Evolutionary conservation across 2,329 filamentous ascomycete genomes (phyloP).

Genomic region (Aspergillus quadrilineatus): DNA sequence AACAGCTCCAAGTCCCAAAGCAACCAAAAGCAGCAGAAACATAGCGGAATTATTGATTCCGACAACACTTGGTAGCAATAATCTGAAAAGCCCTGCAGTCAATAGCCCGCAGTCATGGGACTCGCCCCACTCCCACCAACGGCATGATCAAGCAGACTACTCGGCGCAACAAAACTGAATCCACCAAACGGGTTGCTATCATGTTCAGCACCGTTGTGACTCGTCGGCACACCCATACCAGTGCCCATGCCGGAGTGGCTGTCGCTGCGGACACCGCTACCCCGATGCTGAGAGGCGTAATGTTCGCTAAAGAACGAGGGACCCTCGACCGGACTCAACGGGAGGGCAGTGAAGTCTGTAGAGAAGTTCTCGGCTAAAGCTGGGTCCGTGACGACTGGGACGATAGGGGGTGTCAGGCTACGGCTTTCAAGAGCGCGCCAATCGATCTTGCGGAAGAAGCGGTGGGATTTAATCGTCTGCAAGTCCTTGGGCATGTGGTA

Average conservation of each 20-base stretch:
- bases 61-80: background rate
- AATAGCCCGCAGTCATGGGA: slow-evolving; percentile 28
- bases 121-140: slow-evolving; percentile 13
- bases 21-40: background rate
- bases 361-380: slow-evolving; percentile 96
- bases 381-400: slow-evolving; percentile 90
- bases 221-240: slow-evolving; percentile 17
- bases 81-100: slow-evolving; percentile 5
- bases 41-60: no score
- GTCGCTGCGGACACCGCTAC: slow-evolving; percentile 2
- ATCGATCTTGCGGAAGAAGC: slow-evolving; percentile 96
- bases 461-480: slow-evolving; percentile 79
- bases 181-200: slow-evolving; percentile 48
- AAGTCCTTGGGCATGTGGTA: slow-evolving; percentile 87
- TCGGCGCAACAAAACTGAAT: slow-evolving; percentile 51
- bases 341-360: slow-evolving; percentile 82
- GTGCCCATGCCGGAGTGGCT: background rate
- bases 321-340: slow-evolving; percentile 68
- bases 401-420: slow-evolving; percentile 83
- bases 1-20: background rate
- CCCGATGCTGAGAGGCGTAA: slow-evolving; percentile 20
- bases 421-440: slow-evolving; percentile 83
- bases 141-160: slow-evolving; percentile 46
- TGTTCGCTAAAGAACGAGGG: slow-evolving; percentile 32
- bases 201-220: slow-evolving; percentile 19